Percentiles rank a stretch among this genome's conserved stretches.
Conservation (phyloP, 768 basidiomycete species). For the Rhodotorula graminis region DNA sequence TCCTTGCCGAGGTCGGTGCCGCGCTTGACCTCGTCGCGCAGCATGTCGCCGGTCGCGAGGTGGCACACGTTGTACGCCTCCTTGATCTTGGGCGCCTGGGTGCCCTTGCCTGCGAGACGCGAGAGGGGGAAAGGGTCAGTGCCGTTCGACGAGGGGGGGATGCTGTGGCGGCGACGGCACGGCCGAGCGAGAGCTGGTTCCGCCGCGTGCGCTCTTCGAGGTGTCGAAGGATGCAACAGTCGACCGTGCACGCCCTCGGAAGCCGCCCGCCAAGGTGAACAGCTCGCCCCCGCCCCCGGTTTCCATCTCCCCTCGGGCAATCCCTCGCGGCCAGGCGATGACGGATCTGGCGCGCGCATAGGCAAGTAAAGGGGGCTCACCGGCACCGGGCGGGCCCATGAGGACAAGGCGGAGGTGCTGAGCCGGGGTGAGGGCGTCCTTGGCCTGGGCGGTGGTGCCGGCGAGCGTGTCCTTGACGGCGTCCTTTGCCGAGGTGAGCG, state of each 20-base stretch:
- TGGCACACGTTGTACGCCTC: conserved; percentile 95
- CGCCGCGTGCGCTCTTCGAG: too few relatives aligned
- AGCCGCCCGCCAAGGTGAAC: too few relatives aligned
- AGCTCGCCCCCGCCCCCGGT: too few relatives aligned
- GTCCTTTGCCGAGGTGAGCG: conserved; percentile 15
- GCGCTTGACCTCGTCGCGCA: conserved; percentile 82
- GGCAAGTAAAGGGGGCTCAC: conserved; percentile 52
- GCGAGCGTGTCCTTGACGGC: conserved; percentile 38
- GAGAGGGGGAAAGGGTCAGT: not conserved
- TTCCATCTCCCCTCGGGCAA: not conserved
- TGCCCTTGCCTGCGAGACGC: conserved; percentile 78
- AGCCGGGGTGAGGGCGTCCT: conserved; percentile 46
- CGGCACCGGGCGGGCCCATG: conserved; percentile 94
- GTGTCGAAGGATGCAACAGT: too few relatives aligned
- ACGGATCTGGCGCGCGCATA: not conserved
- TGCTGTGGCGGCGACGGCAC: not conserved
- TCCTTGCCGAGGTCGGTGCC: conserved; percentile 82
- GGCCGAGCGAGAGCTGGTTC: too few relatives aligned
- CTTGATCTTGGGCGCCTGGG: conserved; percentile 89
- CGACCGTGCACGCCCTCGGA: too few relatives aligned
- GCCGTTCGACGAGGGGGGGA: too few relatives aligned
- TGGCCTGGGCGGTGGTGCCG: conserved; percentile 50
- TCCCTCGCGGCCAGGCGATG: not conserved
- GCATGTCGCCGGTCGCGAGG: conserved; percentile 97
- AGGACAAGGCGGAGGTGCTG: conserved; percentile 84